A percentile compares a stretch with the other conserved stretches of the same genome.
phyloP scores from a whole-genome alignment of 257 asterid species.

The Solanum chmielewskii region DNA sequence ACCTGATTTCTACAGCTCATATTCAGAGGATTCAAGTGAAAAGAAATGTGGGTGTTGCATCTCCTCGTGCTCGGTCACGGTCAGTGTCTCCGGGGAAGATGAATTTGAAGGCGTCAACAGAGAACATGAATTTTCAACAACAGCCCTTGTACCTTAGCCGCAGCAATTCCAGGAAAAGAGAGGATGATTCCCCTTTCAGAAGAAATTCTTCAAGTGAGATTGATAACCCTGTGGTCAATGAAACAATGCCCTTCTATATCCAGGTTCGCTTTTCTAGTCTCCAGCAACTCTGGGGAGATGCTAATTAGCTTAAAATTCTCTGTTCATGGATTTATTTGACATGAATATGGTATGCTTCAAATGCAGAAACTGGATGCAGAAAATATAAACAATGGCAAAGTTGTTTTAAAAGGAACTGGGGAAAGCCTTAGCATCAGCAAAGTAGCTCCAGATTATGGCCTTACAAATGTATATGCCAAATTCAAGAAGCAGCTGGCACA shows the following conservation, averaged over 20 bases:
- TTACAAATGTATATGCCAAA: neutral
- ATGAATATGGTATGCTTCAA: neutral
- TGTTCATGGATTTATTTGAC: neutral
- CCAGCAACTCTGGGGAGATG: neutral
- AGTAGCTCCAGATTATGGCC: neutral
- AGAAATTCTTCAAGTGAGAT: slow-evolving; percentile 71
- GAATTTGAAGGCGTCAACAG: slow-evolving; percentile 19
- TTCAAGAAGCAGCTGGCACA: slow-evolving; percentile 11
- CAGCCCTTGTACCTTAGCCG: slow-evolving; percentile 62
- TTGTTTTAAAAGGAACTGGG: slow-evolving; percentile 9
- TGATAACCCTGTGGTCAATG: slow-evolving; percentile 35
- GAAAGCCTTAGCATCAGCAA: neutral
- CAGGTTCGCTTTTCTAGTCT: neutral
- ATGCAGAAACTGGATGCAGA: slow-evolving; percentile 37
- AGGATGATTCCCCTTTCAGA: slow-evolving; percentile 50
- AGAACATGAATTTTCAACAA: slow-evolving; percentile 18
- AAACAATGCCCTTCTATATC: neutral
- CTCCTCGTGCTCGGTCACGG: slow-evolving; percentile 64
- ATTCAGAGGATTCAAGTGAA: slow-evolving; percentile 80
- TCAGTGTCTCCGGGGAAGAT: slow-evolving; percentile 51
- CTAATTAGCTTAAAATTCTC: neutral
- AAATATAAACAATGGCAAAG: neutral
- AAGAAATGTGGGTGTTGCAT: slow-evolving; percentile 64
- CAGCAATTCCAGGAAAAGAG: slow-evolving; percentile 89
- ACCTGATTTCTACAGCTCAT: slow-evolving; percentile 13